phyloP scores from a whole-genome alignment of 2,329 filamentous ascomycete species.

The Scopulariopsis brevicaulis region DNA sequence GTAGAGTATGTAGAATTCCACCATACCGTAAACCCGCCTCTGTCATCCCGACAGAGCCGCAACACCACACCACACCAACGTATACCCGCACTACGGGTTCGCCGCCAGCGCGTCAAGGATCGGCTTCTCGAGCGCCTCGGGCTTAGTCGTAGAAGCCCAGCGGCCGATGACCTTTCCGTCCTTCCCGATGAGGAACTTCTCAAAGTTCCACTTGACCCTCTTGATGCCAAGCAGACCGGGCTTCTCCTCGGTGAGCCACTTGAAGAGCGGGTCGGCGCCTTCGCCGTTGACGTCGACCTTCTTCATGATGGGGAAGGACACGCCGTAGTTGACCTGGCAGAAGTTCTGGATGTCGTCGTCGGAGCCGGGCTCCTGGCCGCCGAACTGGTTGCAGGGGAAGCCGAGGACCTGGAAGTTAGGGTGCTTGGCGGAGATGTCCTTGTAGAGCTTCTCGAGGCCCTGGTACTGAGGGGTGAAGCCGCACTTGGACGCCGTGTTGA shows the following conservation, averaged over 20 bases:
- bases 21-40: too few relatives aligned
- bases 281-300: slow-evolving; percentile 94
- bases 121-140: slow-evolving; percentile 62
- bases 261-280: slow-evolving; percentile 65
- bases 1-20: too few relatives aligned
- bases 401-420: slow-evolving; percentile 76
- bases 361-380: slow-evolving; percentile 73
- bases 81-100: background rate
- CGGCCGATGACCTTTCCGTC: slow-evolving; percentile 78
- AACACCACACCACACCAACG: background rate
- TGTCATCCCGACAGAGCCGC: too few relatives aligned
- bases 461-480: slow-evolving; percentile 95
- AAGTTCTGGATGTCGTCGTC: slow-evolving; percentile 73
- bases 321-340: slow-evolving; percentile 91
- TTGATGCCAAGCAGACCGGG: slow-evolving; percentile 80
- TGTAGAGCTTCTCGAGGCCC: slow-evolving; percentile 84
- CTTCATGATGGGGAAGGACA: slow-evolving; percentile 79
- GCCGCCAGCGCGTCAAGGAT: slow-evolving; percentile 60
- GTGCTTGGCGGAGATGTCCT: slow-evolving; percentile 58
- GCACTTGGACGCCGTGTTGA: slow-evolving; percentile 98
- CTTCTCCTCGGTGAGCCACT: slow-evolving; percentile 64
- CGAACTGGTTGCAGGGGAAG: slow-evolving; percentile 99
- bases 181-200: slow-evolving; percentile 85
- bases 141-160: slow-evolving; percentile 84
- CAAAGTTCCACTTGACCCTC: slow-evolving; percentile 98